These are phyloP conservation scores for Grammothele lineata DNA, from an alignment of 768 basidiomycete genomes.

Conservation along the genomic window DNA sequence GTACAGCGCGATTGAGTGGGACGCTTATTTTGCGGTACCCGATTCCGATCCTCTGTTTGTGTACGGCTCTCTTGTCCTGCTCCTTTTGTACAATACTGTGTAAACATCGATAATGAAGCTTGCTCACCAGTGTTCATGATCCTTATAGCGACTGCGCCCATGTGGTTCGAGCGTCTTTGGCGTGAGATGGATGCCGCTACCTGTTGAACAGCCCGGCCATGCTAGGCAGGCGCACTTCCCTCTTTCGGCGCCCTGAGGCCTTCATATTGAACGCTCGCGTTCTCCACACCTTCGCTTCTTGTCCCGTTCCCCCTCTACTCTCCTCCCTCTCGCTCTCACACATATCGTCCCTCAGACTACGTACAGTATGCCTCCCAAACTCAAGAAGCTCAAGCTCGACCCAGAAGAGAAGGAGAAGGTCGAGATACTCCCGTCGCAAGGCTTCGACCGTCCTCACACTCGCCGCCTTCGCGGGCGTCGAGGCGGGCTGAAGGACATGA, in stretches of 20 bases:
- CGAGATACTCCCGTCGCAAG: not conserved
- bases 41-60: not conserved
- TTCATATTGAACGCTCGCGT: too few relatives aligned
- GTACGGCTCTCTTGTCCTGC: not conserved
- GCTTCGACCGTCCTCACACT: too few relatives aligned
- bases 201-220: too few relatives aligned
- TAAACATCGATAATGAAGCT: not conserved
- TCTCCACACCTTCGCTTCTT: too few relatives aligned
- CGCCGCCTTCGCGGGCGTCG: not conserved
- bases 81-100: not conserved
- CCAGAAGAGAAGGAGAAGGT: not conserved
- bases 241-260: too few relatives aligned
- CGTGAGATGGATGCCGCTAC: too few relatives aligned
- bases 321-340: not conserved
- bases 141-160: not conserved
- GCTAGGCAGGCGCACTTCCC: too few relatives aligned
- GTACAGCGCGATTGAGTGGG: conserved; percentile 24
- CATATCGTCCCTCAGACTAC: not conserved
- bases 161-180: too few relatives aligned
- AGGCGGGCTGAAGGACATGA: conserved; percentile 4
- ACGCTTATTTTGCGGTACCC: not conserved
- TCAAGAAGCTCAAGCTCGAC: too few relatives aligned
- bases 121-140: not conserved
- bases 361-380: too few relatives aligned
- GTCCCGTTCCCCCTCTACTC: not conserved